A percentile compares a stretch with the other conserved stretches of the same genome.
Evolutionary conservation across 257 asterid genomes (phyloP).

Genomic region (Striga asiatica): DNA sequence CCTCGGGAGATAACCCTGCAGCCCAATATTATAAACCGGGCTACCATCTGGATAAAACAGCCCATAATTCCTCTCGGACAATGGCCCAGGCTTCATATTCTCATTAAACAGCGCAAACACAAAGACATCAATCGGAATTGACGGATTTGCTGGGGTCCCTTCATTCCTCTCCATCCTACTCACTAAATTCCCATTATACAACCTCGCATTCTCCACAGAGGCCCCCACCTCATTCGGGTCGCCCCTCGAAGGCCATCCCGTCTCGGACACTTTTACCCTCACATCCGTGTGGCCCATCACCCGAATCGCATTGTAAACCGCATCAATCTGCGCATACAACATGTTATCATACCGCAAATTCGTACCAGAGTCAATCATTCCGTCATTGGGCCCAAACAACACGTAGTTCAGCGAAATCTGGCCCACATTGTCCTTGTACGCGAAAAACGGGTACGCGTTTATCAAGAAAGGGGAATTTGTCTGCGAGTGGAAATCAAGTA

Average conservation of each 20-base stretch:
- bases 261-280: slow-evolving; percentile 62
- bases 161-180: slow-evolving; percentile 34
- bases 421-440: slow-evolving; percentile 55
- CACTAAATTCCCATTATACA: slow-evolving; percentile 57
- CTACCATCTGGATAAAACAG: slow-evolving; percentile 71
- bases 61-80: slow-evolving; percentile 90
- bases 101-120: slow-evolving; percentile 90
- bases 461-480: slow-evolving; percentile 60
- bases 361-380: slow-evolving; percentile 45
- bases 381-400: slow-evolving; percentile 68
- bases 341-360: slow-evolving; percentile 72
- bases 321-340: slow-evolving; percentile 85
- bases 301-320: slow-evolving; percentile 58
- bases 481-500: slow-evolving; percentile 48
- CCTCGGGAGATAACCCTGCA: slow-evolving; percentile 43
- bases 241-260: slow-evolving; percentile 97
- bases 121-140: slow-evolving; percentile 48
- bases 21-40: slow-evolving; percentile 63
- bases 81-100: slow-evolving; percentile 77
- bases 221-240: slow-evolving; percentile 71
- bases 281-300: slow-evolving; percentile 47
- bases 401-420: slow-evolving; percentile 48
- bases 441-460: slow-evolving; percentile 89
- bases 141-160: slow-evolving; percentile 83
- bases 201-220: slow-evolving; percentile 52